Base-by-base conservation (phyloP, 805 yeast genomes). In the Sugiyamaella boreocaroliniensis region DNA sequence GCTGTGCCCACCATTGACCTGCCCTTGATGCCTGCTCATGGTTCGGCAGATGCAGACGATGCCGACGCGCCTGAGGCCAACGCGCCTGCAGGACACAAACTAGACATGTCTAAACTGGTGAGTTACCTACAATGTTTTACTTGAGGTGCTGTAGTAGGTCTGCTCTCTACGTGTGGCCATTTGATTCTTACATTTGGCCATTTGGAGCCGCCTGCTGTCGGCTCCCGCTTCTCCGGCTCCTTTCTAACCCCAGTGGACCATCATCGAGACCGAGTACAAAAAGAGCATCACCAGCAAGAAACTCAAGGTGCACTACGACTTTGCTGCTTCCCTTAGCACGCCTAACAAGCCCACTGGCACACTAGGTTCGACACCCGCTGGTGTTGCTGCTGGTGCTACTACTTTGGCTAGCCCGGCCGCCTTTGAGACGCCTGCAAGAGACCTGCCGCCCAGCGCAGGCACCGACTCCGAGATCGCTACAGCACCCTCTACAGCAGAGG, bases 181-280 rank as follows among this genome's bases (percentile, higher is more conserved):
- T 22, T 22, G 26, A 22, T 6, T 22, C 6, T 22, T 22, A 22
- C 26, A 22, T 22, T 3, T 3, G 6, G 26, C 6, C 6, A 22
- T 4, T 22, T 22, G 26, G 26, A 22, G 26, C n/a, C n/a, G n/a
- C n/a, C n/a, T n/a, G n/a, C n/a, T n/a, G n/a, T n/a, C n/a, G n/a
- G n/a, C n/a, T n/a, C n/a, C 26, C 26, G 26, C 26, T 4, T 6
- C 26, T 6, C 26, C 26, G 6, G 6, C 26, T 22, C 26, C 37
- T 32, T 32, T 14, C 37, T 32, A 32, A 32, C 84, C 83, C 47
- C 71, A 78, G 62, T 89, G 97, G 97, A 64, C 85, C n/a, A 72
- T 77, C 51, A 76, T 89, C 66, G 90, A 85, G 67, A 66, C 77
- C 37, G 77, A 76, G 66, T 75, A 46, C 16, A 44, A 40, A 29